Evolutionary conservation across 2,329 filamentous ascomycete species (phyloP), one percentile per base, ranked within the genome.

Genomic region (Pseudogymnoascus sp.): DNA sequence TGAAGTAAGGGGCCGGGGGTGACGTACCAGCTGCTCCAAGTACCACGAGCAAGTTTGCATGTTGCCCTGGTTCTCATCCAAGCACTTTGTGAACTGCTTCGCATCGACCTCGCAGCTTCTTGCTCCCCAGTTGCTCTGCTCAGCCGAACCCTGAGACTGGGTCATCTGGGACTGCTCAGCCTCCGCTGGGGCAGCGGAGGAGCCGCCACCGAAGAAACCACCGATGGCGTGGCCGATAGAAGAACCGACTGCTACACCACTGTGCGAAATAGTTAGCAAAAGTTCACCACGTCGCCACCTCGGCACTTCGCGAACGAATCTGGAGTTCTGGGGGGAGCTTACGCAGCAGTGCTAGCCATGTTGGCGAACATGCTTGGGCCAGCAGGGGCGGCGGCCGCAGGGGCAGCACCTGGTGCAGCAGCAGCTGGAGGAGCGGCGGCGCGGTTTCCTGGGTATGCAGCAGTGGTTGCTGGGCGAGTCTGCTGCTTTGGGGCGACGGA

Each of bases 11-110:
- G 51, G n/a, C 1, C 5, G 29, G 29, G 51, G 29, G n/a, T 16
- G 14, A 7, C 75, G 62, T 77, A 80, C 78, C 77, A 99, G 83
- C 84, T 99, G 93, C 77, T 99, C 95, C 72, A 99, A 80, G 77
- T 99, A 99, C 93, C 93, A 99, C 70, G 90, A 89, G 81, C 95
- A 99, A 75, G 97, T 96, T 75, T 89, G 88, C 88, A 99, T 86
- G 79, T 95, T 92, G 70, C 95, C 95, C 75, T 86, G 81, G 77
- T 99, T 89, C 74, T 97, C 90, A 77, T 97, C 93, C 88, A 99
- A 89, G 83, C 95, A 99, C 80, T 88, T 89, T 73, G 91, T 93
- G 83, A 99, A 97, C 78, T 84, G 86, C 77, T 87, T 86, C 63
- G 92, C 86, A 71, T 95, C 91, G 63, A 82, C 85, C 68, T 86